These are phyloP conservation scores for Zygosaccharomyces pseudobailii DNA, from an alignment of 1,139 yeast species.

Conservation along the genomic window DNA sequence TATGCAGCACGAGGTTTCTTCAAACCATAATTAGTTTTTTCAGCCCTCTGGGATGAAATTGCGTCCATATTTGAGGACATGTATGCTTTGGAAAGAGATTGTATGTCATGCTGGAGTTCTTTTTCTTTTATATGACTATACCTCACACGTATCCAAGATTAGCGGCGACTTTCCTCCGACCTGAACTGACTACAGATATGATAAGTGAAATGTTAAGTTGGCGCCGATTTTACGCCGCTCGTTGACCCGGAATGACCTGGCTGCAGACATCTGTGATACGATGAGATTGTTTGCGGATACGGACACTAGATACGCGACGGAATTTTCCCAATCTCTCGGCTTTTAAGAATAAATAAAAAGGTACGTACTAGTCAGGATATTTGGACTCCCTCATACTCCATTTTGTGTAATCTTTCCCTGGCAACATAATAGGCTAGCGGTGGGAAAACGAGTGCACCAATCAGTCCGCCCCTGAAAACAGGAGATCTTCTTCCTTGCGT, in stretches of 20 bases:
- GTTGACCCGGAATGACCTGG: too few relatives aligned
- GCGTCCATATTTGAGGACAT: slow-evolving; percentile 11
- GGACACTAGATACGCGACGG: neutral
- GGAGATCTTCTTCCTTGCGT: slow-evolving; percentile 18
- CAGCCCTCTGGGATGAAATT: slow-evolving; percentile 37
- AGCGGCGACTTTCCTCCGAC: too few relatives aligned
- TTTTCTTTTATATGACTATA: neutral
- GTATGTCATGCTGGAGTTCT: too few relatives aligned
- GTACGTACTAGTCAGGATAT: slow-evolving; percentile 1
- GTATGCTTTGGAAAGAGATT: neutral
- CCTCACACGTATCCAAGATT: too few relatives aligned
- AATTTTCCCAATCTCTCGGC: neutral
- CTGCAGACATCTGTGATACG: too few relatives aligned
- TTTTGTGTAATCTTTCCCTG: slow-evolving; percentile 7
- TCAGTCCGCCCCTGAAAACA: slow-evolving; percentile 14
- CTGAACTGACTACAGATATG: too few relatives aligned
- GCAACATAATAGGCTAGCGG: slow-evolving; percentile 12
- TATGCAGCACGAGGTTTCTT: slow-evolving; percentile 52
- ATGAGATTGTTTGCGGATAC: too few relatives aligned
- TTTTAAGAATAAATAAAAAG: neutral
- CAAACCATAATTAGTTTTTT: slow-evolving; percentile 40
- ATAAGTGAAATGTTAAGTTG: too few relatives aligned
- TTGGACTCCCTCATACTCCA: slow-evolving; percentile 12
- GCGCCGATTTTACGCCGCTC: too few relatives aligned
- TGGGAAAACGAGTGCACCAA: slow-evolving; percentile 18